Evolutionary conservation across 805 yeast species (phyloP), one percentile per base, ranked within the genome.

Genomic region (Saccharomyces kudriavzevii): DNA sequence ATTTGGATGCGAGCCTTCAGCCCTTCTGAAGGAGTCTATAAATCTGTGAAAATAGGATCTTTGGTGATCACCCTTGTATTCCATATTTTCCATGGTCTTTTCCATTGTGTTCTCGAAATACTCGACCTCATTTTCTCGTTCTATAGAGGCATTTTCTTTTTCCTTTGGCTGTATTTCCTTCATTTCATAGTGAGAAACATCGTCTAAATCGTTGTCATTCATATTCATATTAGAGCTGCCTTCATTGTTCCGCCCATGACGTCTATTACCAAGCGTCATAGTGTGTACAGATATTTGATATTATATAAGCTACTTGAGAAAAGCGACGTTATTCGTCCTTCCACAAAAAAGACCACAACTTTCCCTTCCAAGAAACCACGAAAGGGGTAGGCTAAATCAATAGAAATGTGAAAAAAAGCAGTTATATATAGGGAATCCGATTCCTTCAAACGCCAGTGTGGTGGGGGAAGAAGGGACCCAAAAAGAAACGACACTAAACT

Each of bases 21-120:
- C 72, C 29, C 68, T 64, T 59, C 64, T 71, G 60, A 74, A 74
- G 28, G 71, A 77, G 65, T 70, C 81, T 70, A 58, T 74, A 74
- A 71, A 79, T 24, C 49, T 55, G 27, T 52, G 57, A 17, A 62
- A 47, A 4, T 51, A 40, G 1, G 53, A 40, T 13, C 27, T 17
- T 17, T 54, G 48, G 26, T 17, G 14, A 8, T 45, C 50, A 48
- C 51, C 47, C 22, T 48, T 47, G 20, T 52, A 24, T 35, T 50
- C 9, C 20, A 28, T 26, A 26, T 10, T 46, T 24, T 30, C 40
- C 20, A 29, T 28, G 25, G 27, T 47, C 17, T 29, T 45, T 22
- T 28, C 26, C 47, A 40, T 48, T 13, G 49, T 45, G 2, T 56
- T 54, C 14, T 54, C 56, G 27, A 59, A 61, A 49, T 61, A 62